A percentile compares a stretch with the other conserved stretches of the same genome.
These are phyloP conservation scores for Hemerocallis citrina DNA, from an alignment of 106 monocot genomes.

Conservation along the genomic window DNA sequence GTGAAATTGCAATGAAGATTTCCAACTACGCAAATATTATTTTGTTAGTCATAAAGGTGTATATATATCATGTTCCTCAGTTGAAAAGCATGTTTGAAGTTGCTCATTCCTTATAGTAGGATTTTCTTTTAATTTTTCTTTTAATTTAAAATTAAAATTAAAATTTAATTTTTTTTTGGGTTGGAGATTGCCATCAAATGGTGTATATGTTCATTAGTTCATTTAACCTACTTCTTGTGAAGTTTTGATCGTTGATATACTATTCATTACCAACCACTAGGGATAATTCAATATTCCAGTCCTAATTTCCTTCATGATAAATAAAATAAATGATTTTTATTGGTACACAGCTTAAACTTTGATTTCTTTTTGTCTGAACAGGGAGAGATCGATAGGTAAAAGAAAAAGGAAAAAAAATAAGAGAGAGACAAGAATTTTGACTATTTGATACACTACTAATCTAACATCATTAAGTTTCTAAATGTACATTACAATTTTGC, in stretches of 20 bases:
- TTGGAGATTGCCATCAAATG: too few species aligned
- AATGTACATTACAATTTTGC: slow-evolving; percentile 1
- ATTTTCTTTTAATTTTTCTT: neutral
- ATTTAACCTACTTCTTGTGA: neutral
- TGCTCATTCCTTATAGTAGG: neutral
- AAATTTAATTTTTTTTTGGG: too few species aligned
- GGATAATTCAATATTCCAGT: too few species aligned
- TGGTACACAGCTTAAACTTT: too few species aligned
- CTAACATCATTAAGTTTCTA: slow-evolving; percentile 3
- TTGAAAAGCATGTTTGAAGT: neutral
- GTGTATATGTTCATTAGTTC: too few species aligned
- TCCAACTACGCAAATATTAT: slow-evolving; percentile 83
- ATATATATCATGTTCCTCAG: neutral
- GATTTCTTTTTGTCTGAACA: too few species aligned
- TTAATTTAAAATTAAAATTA: neutral
- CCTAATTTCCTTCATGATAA: too few species aligned
- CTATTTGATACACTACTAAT: neutral
- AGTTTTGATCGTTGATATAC: too few species aligned
- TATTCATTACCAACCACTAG: too few species aligned
- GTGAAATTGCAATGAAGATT: slow-evolving; percentile 79
- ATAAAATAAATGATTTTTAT: too few species aligned
- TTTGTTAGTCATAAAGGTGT: slow-evolving; percentile 72
- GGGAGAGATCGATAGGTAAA: too few species aligned
- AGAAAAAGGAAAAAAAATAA: neutral
- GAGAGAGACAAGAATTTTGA: neutral